A percentile compares a stretch with the other conserved stretches of the same genome.
Evolutionary conservation across 2,329 filamentous ascomycete species (phyloP).

Genomic region (Akanthomyces muscarius): DNA sequence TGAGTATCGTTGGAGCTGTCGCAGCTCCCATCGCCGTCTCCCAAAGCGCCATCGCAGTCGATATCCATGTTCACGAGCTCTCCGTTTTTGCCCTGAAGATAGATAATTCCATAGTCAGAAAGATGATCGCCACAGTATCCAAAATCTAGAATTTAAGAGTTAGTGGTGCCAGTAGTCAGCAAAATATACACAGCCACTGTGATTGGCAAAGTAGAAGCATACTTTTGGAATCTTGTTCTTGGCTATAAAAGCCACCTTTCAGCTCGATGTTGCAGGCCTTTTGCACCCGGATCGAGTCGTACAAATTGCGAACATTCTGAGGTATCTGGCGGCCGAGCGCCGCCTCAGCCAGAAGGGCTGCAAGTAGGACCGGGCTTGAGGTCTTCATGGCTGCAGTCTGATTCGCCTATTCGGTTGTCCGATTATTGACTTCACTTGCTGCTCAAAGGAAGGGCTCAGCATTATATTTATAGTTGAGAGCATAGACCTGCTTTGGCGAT

Average conservation of each 20-base stretch:
- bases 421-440: neutral
- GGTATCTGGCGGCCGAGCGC: constrained; percentile 23
- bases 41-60: constrained; percentile 52
- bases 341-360: neutral
- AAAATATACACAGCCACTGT: neutral
- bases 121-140: constrained; percentile 42
- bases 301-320: constrained; percentile 27
- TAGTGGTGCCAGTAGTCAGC: neutral
- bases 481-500: neutral
- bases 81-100: constrained; percentile 38
- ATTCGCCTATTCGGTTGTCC: neutral
- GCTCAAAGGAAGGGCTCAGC: neutral
- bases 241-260: constrained; percentile 31
- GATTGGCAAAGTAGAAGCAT: neutral
- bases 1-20: constrained; percentile 39
- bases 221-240: constrained; percentile 27
- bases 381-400: neutral
- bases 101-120: constrained; percentile 37
- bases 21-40: constrained; percentile 41
- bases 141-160: neutral
- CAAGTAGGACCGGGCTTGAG: neutral
- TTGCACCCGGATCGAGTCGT: constrained; percentile 28
- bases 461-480: neutral
- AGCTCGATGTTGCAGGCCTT: constrained; percentile 29
- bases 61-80: constrained; percentile 53